Conservation (phyloP, 148 eudicot species). For the Chenopodium suecicum region DNA sequence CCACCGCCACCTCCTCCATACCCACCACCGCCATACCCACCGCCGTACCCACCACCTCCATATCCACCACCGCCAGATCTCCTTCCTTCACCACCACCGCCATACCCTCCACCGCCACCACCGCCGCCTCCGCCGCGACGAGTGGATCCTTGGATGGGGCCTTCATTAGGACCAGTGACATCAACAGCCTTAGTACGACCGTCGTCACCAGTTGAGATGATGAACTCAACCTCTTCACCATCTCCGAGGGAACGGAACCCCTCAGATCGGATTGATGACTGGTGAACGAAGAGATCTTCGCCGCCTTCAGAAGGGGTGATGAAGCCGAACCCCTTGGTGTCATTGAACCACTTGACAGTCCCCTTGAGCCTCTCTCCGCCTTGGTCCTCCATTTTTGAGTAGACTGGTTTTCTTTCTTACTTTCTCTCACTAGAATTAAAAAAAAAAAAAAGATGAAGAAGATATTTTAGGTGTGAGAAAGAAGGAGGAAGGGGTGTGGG, state of each 20-base stretch:
- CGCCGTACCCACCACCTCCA: slow-evolving; percentile 31
- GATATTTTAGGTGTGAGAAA: slow-evolving; percentile 8
- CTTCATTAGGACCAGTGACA: slow-evolving; percentile 42
- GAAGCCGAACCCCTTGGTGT: slow-evolving; percentile 54
- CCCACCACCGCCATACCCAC: slow-evolving; percentile 21
- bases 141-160: slow-evolving; percentile 39
- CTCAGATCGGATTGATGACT: slow-evolving; percentile 51
- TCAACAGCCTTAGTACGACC: slow-evolving; percentile 52
- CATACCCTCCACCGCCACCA: slow-evolving; percentile 36
- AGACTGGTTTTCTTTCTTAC: too few relatives aligned
- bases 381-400: slow-evolving; percentile 25
- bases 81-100: slow-evolving; percentile 34
- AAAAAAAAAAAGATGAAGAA: background rate
- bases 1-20: slow-evolving; percentile 30
- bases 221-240: slow-evolving; percentile 47
- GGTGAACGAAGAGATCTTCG: slow-evolving; percentile 64
- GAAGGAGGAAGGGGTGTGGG: slow-evolving; percentile 1
- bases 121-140: slow-evolving; percentile 49
- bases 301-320: slow-evolving; percentile 56
- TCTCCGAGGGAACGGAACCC: slow-evolving; percentile 59
- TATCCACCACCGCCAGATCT: slow-evolving; percentile 30
- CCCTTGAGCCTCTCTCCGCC: slow-evolving; percentile 34
- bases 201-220: slow-evolving; percentile 40
- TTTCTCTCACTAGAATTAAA: background rate
- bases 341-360: slow-evolving; percentile 59